Evolutionary conservation across 2,329 filamentous ascomycete species (phyloP).

Genomic region (Fragosphaeria purpurea): DNA sequence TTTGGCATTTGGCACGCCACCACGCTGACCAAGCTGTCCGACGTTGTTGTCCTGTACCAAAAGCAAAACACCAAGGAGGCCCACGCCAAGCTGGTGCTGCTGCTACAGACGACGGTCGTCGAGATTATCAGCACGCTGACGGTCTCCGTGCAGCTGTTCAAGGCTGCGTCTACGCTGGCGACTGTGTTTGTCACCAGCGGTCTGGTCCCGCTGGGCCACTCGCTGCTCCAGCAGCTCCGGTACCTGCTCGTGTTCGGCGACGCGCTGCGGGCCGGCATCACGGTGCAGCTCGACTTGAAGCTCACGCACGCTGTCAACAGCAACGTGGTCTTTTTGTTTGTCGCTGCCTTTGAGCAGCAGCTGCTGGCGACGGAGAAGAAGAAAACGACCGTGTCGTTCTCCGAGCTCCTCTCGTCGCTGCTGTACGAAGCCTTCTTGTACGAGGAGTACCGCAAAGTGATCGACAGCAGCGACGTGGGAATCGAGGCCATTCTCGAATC

Average conservation of each 20-base stretch:
- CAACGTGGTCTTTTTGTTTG: constrained; percentile 30
- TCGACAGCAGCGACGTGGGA: constrained; percentile 15
- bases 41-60: constrained; percentile 32
- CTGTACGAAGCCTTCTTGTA: constrained; percentile 29
- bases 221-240: constrained; percentile 38
- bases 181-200: constrained; percentile 33
- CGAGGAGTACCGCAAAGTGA: constrained; percentile 23
- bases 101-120: constrained; percentile 30
- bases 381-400: constrained; percentile 23
- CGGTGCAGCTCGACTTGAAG: constrained; percentile 26
- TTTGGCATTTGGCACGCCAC: constrained; percentile 35
- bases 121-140: constrained; percentile 28
- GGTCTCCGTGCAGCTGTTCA: constrained; percentile 35
- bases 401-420: constrained; percentile 30
- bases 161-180: constrained; percentile 36
- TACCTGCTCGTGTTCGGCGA: constrained; percentile 39
- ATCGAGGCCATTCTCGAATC: constrained; percentile 26
- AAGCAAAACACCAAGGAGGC: constrained; percentile 28
- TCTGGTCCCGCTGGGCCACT: constrained; percentile 27
- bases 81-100: constrained; percentile 24
- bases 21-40: constrained; percentile 32
- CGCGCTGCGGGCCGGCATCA: constrained; percentile 20
- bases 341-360: constrained; percentile 33
- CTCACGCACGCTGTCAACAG: constrained; percentile 19
- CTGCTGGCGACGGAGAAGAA: constrained; percentile 24